Evolutionary conservation across 371 early-diverging fungal species (phyloP), one percentile per base, ranked within the genome.

Genomic region (Lichtheimia ramosa): DNA sequence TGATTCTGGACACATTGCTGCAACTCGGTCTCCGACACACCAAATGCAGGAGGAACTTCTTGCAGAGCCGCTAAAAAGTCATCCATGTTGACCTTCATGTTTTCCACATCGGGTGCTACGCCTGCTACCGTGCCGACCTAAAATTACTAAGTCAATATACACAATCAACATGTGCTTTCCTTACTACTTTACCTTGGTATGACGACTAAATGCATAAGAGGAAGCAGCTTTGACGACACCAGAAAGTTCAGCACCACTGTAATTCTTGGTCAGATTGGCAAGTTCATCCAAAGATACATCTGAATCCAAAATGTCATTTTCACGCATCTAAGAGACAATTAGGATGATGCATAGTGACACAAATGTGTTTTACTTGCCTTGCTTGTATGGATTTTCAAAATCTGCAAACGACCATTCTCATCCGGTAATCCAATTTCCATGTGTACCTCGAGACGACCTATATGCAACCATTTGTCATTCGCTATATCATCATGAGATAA

Each of bases 131-230:
- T 87, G 39, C 92, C 96, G 28, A 93, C 84, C 74, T 75, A 54
- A 15, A 18, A 34, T 34, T 18, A 40, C 27, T 21, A 18, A 18
- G 13, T n/a, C n/a, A n/a, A n/a, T n/a, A n/a, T 42, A n/a, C 51
- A 51, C 39, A 25, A 25, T 25, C 16, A 56, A 10, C 21, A 14
- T 48, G 16, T 25, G 50, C 21, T 16, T 15, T 51, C 16, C 4
- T 6, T 23, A 3, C 15, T 27, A 24, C 23, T 40, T 48, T 51
- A 81, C 91, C 75, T 96, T 95, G 69, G 98, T 90, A 69, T 99
- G 97, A 54, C 99, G 87, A 74, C 95, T 98, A 73, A 99, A 94
- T 1, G 99, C 97, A 84, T 94, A 99, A 0, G 99, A 98, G n/a
- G 94, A 91, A 4, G 99, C 99, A 51, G 96, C 94, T 68, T 97